Conservation (phyloP, 1,284 basidiomycete species). For the Schizophyllum amplum region DNA sequence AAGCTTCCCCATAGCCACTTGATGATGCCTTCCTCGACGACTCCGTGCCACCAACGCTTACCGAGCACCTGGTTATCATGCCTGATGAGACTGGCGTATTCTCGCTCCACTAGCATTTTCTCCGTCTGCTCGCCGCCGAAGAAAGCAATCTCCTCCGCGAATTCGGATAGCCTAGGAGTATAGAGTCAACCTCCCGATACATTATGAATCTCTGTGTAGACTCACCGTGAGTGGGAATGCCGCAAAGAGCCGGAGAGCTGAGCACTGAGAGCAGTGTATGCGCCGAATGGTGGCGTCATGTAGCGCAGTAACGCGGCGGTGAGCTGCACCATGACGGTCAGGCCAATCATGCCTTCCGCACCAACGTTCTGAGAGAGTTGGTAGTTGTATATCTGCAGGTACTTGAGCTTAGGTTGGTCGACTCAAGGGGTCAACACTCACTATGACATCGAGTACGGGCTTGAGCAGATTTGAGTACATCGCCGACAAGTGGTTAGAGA, state of each 20-base stretch:
- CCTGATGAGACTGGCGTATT: constrained; percentile 83
- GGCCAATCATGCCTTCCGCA: constrained; percentile 83
- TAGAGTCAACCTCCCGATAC: not conserved
- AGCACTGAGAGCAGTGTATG: constrained; percentile 79
- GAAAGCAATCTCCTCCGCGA: constrained; percentile 92
- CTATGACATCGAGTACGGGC: constrained; percentile 85
- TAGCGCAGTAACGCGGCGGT: constrained; percentile 81
- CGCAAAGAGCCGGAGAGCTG: constrained; percentile 86
- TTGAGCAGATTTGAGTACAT: constrained; percentile 95
- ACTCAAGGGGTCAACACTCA: constrained; percentile 22
- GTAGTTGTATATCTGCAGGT: constrained; percentile 66
- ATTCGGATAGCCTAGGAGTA: constrained; percentile 59
- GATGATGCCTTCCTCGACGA: constrained; percentile 91
- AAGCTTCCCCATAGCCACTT: constrained; percentile 98
- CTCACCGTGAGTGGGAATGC: constrained; percentile 78
- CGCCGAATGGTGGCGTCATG: constrained; percentile 90
- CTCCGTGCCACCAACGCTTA: constrained; percentile 85
- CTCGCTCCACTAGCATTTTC: constrained; percentile 88
- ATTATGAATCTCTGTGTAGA: not conserved
- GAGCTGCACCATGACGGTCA: constrained; percentile 81
- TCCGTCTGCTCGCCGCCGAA: constrained; percentile 88
- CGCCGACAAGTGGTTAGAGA: constrained; percentile 85
- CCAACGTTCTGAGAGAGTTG: constrained; percentile 93
- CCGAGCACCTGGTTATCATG: constrained; percentile 83
- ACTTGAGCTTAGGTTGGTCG: not conserved